phyloP scores from a whole-genome alignment of 768 basidiomycete species.

The Sarcomyxa edulis region DNA sequence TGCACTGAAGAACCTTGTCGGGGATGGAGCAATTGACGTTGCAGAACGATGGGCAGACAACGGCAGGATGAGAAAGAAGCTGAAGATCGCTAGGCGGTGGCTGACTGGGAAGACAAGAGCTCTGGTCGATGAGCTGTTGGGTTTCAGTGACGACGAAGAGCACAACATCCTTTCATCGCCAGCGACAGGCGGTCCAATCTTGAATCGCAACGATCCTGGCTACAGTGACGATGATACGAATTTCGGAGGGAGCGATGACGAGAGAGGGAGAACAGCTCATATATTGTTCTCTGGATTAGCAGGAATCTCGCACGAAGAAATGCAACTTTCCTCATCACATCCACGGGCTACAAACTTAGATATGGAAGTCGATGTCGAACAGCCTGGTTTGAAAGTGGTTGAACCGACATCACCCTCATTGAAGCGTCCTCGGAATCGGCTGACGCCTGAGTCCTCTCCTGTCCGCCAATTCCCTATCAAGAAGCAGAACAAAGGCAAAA shows the following conservation, averaged over 20 bases:
- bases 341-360: neutral
- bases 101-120: constrained; percentile 28
- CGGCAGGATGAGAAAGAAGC: constrained; percentile 35
- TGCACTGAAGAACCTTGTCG: constrained; percentile 62
- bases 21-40: constrained; percentile 38
- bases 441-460: neutral
- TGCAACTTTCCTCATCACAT: no score
- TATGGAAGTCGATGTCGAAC: neutral
- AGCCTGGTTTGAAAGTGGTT: neutral
- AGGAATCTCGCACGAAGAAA: constrained; percentile 16
- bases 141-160: constrained; percentile 3
- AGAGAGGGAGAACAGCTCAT: constrained; percentile 53
- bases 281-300: constrained; percentile 43
- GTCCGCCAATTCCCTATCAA: neutral
- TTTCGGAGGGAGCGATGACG: constrained; percentile 36
- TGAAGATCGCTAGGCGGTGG: constrained; percentile 39
- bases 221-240: constrained; percentile 7
- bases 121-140: constrained; percentile 28
- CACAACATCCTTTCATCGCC: neutral
- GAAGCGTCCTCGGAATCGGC: neutral
- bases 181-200: constrained; percentile 5
- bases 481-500: no score
- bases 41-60: constrained; percentile 54
- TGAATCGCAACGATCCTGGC: constrained; percentile 9
- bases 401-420: neutral